These are phyloP conservation scores for Salix exigua DNA, from an alignment of 345 rosid genomes.

Conservation along the genomic window DNA sequence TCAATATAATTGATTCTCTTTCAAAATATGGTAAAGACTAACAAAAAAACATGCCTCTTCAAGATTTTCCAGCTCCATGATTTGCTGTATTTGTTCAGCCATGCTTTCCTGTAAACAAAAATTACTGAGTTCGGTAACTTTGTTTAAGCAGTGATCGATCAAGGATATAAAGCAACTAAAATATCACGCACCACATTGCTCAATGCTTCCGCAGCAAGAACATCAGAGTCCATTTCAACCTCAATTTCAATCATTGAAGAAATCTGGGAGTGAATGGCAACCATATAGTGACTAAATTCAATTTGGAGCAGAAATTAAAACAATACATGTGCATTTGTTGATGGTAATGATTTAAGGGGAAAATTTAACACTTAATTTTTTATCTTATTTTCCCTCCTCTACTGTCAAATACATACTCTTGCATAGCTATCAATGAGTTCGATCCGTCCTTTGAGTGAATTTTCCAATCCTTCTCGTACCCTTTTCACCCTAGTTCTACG, in stretches of 20 bases:
- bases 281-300: background rate
- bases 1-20: background rate
- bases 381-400: background rate
- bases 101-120: conserved; percentile 58
- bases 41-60: conserved; percentile 59
- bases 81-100: conserved; percentile 76
- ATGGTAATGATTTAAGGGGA: background rate
- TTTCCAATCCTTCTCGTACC: conserved; percentile 78
- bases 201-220: conserved; percentile 90
- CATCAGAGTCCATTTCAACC: conserved; percentile 89
- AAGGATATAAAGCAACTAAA: background rate
- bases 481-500: conserved; percentile 67
- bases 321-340: background rate
- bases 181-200: conserved; percentile 57
- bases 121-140: conserved; percentile 5
- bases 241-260: conserved; percentile 98
- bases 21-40: background rate
- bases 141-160: background rate
- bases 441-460: conserved; percentile 67
- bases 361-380: background rate
- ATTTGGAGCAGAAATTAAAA: conserved; percentile 6
- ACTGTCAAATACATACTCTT: conserved; percentile 45
- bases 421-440: conserved; percentile 93
- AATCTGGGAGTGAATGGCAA: conserved; percentile 44
- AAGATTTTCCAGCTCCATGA: conserved; percentile 94